Evolutionary conservation across 805 yeast genomes (phyloP).

Genomic region (Spathaspora arborariae): DNA sequence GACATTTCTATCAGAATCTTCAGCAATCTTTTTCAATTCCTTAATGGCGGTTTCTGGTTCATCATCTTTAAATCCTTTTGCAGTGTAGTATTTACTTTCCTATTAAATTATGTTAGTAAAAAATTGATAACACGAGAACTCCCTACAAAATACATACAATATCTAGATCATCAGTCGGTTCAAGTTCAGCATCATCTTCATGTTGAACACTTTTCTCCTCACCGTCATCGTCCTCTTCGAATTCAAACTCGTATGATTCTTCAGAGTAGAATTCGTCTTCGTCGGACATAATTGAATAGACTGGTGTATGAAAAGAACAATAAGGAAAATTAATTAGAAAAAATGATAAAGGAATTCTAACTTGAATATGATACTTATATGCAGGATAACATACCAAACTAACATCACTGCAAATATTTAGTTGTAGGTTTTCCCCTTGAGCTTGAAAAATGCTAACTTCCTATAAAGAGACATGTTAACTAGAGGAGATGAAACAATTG

Average conservation of each 20-base stretch:
- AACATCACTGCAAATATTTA: too few relatives aligned
- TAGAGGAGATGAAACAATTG: too few relatives aligned
- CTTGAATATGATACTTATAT: neutral
- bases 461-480: too few relatives aligned
- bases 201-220: slow-evolving; percentile 15
- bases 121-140: neutral
- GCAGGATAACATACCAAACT: neutral
- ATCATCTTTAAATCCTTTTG: slow-evolving; percentile 36
- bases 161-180: slow-evolving; percentile 20
- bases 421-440: too few relatives aligned
- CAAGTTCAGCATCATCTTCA: slow-evolving; percentile 23
- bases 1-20: slow-evolving; percentile 11
- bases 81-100: slow-evolving; percentile 33
- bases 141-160: slow-evolving; percentile 8
- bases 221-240: slow-evolving; percentile 34
- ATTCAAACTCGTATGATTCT: slow-evolving; percentile 40
- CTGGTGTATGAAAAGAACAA: neutral
- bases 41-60: slow-evolving; percentile 21
- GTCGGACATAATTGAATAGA: slow-evolving; percentile 20
- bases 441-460: too few relatives aligned
- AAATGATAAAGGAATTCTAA: neutral
- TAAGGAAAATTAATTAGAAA: neutral
- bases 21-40: slow-evolving; percentile 16
- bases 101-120: slow-evolving; percentile 7
- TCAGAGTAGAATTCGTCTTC: slow-evolving; percentile 34